Evolutionary conservation across 208 protist species (phyloP).

Genomic region (Leishmania braziliensis): DNA sequence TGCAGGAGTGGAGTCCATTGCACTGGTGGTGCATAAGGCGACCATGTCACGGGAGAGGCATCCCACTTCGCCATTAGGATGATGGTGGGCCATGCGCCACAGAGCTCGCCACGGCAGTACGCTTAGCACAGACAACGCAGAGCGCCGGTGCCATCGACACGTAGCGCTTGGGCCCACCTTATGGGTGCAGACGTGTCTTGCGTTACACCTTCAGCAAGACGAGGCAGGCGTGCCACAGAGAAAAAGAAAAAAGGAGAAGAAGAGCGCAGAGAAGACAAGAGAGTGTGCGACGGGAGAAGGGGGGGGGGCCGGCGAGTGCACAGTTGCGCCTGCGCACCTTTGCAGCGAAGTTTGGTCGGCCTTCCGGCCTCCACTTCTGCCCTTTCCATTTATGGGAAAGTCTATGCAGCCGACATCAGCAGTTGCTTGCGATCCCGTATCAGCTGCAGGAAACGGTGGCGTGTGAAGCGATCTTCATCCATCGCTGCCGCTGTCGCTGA

Average conservation of each 20-base stretch:
- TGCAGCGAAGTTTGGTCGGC: neutral
- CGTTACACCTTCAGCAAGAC: neutral
- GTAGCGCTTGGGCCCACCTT: neutral
- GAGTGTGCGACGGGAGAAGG: neutral
- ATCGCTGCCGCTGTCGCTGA: neutral
- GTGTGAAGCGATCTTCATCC: slow-evolving; percentile 1
- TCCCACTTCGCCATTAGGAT: neutral
- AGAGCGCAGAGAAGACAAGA: neutral
- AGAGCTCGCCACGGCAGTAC: neutral
- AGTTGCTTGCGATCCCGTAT: slow-evolving; percentile 32
- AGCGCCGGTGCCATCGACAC: neutral
- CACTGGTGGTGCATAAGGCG: neutral
- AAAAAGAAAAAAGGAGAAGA: neutral
- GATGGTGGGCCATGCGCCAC: neutral
- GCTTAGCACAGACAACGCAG: neutral
- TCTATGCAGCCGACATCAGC: slow-evolving; percentile 7
- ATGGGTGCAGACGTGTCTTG: neutral
- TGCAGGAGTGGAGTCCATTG: neutral
- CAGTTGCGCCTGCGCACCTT: neutral
- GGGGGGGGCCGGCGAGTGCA: neutral
- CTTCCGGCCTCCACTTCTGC: neutral
- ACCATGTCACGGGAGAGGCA: neutral
- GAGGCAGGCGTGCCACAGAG: neutral
- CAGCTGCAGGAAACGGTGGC: slow-evolving; percentile 25
- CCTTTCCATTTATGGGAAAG: neutral